Evolutionary conservation across 1,139 yeast species (phyloP).

Genomic region (Wickerhamomyces sp.): DNA sequence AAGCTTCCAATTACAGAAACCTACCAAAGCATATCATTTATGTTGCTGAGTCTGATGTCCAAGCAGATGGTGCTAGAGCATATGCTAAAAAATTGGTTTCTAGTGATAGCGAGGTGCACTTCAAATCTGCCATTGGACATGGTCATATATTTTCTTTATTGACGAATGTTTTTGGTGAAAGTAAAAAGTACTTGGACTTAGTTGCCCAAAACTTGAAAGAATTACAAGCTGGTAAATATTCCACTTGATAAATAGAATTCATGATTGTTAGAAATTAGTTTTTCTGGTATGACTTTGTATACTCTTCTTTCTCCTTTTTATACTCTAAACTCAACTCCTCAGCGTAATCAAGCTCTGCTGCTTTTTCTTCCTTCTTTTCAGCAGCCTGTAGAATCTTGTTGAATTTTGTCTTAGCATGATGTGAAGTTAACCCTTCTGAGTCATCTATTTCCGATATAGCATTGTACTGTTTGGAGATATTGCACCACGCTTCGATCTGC

Average conservation of each 20-base stretch:
- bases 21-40: slow-evolving; percentile 26
- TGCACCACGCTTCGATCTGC: slow-evolving; percentile 3
- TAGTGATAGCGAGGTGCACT: slow-evolving; percentile 21
- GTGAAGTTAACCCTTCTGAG: slow-evolving; percentile 5
- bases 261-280: not conserved
- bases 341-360: not conserved
- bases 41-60: slow-evolving; percentile 30
- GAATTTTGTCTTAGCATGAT: slow-evolving; percentile 5
- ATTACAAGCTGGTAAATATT: slow-evolving; percentile 3
- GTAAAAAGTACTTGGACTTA: slow-evolving; percentile 2
- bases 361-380: not conserved
- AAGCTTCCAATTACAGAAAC: not conserved
- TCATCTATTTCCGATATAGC: not conserved
- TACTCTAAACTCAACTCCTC: slow-evolving; percentile 2
- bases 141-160: slow-evolving; percentile 3
- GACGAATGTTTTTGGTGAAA: not conserved
- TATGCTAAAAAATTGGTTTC: slow-evolving; percentile 27
- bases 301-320: not conserved
- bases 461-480: slow-evolving; percentile 1
- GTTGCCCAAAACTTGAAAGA: slow-evolving; percentile 1
- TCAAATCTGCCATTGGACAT: slow-evolving; percentile 2
- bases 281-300: not conserved
- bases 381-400: slow-evolving; percentile 5
- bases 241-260: not conserved
- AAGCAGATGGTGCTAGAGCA: slow-evolving; percentile 29